phyloP scores from a whole-genome alignment of 2,329 filamentous ascomycete species.

The Cercospora sp. region DNA sequence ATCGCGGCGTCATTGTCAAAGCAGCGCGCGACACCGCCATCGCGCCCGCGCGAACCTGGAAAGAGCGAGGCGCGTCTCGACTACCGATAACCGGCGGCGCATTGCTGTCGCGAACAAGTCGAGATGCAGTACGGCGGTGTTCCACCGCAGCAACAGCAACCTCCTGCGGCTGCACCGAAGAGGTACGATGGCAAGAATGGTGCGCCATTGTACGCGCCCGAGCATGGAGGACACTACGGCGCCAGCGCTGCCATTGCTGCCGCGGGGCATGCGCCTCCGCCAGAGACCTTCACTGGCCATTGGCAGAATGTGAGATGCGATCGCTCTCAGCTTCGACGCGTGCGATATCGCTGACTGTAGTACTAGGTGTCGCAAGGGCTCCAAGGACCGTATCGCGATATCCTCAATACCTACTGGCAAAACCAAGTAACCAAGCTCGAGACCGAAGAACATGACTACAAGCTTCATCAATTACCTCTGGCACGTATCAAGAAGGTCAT shows the following conservation, averaged over 20 bases:
- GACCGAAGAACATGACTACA: constrained; percentile 95
- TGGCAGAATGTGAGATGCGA: constrained; percentile 82
- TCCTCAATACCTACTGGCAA: constrained; percentile 98
- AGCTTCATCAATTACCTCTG: constrained; percentile 91
- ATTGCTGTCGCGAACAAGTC: constrained; percentile 15
- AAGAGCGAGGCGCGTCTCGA: constrained; percentile 11
- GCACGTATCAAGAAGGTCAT: constrained; percentile 99
- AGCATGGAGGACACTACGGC: constrained; percentile 53
- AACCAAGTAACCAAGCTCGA: constrained; percentile 96
- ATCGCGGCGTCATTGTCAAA: not conserved
- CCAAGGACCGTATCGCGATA: constrained; percentile 89
- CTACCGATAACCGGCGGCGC: constrained; percentile 16
- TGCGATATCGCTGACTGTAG: constrained; percentile 19
- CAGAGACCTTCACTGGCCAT: constrained; percentile 87
- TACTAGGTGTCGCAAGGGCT: constrained; percentile 88
- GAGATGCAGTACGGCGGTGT: constrained; percentile 37
- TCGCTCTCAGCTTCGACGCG: constrained; percentile 8
- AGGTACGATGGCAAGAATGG: constrained; percentile 53
- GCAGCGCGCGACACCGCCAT: constrained; percentile 11
- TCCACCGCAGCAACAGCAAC: constrained; percentile 34
- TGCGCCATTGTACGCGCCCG: constrained; percentile 49
- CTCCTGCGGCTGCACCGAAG: constrained; percentile 42
- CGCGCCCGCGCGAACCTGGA: constrained; percentile 13
- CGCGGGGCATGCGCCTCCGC: constrained; percentile 81
- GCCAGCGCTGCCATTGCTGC: constrained; percentile 69